Evolutionary conservation across 2,329 filamentous ascomycete genomes (phyloP), one percentile per base, ranked within the genome.

Genomic region (Talaromyces sp.): DNA sequence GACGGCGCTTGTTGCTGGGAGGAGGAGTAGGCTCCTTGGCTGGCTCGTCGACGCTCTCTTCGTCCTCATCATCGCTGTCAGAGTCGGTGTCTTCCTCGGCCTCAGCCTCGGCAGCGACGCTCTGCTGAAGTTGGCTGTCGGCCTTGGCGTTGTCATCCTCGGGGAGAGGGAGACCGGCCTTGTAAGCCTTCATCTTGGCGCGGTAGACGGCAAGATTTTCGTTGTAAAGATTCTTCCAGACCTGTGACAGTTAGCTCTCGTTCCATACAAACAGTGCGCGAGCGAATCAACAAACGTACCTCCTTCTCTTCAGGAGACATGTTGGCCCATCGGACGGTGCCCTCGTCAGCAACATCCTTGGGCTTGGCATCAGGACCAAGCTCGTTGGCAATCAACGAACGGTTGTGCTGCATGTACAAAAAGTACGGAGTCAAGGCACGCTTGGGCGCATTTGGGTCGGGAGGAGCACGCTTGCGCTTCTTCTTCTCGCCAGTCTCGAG

Each of bases 381-480:
- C 71, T 96, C 92, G 39, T 83, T 84, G 65, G 91, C 89, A 71
- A 98, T 95, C 75, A 91, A 89, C 61, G 89, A 86, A 59, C 95
- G 90, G 69, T 92, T 92, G 69, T 90, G 89, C 78, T 96, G 90
- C 84, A 96, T 92, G 83, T 93, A 98, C 67, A 97, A 83, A 83
- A 98, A 97, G 83, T 96, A 97, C 2, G 94, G 93, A 6, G 94
- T 98, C 74, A 97, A 80, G 9, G 94, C 93, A 60, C 93, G 89
- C 86, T 97, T 98, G 67, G 94, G 94, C 7, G 93, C 93, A 78
- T 97, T 96, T 70, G 93, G 93, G 77, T 98, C 94, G 74, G 91
- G 89, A 49, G 88, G 88, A 67, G 89, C 87, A 84, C 93, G 93
- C 85, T 95, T 94, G 79, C 91, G 89, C 85, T 95, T 93, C 85